Base-by-base conservation (phyloP, 2,329 filamentous ascomycete genomes). In the Botrytis medusae region DNA sequence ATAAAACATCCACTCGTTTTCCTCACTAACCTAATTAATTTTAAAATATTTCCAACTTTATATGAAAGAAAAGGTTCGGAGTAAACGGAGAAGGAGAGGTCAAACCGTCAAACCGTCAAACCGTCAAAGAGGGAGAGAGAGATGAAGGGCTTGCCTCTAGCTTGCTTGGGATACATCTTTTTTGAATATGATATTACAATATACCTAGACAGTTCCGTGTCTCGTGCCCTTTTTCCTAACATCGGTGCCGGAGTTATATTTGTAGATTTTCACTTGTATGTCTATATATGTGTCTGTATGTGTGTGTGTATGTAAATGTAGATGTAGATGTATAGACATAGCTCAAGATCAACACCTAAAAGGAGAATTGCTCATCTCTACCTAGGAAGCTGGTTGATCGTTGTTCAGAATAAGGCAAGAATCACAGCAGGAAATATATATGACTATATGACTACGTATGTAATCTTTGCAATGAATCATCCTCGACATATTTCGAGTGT, bases 171-270 rank as follows among this genome's bases (percentile, higher is more conserved):
- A 54, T 29, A 8, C 4, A 29, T 54, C n/a, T 42, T 10, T 42
- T 10, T 32, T 7, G 4, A 25, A 51, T n/a, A 12, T 64, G 61
- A 32, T 46, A 62, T 57, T 29, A 29, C 51, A n/a, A 10, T 22
- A 32, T 32, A 54, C 48, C 48, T n/a, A 54, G 48, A n/a, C 14
- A 32, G 61, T 44, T 63, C 37, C 25, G 40, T 63, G 61, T 63
- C 61, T 63, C n/a, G 61, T 64, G 40, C 62, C 62, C 46, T 46
- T 46, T 62, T 46, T 32, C 42, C 42, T 32, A 64, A 46, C 34
- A 34, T 46, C 37, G 62, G 62, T 34, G 20, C 9, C n/a, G 40
- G 40, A 34, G 18, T 51, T 1, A 1, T n/a, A 37, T 37, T 8
- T n/a, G 34, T 65, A 48, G 25, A n/a, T 65, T 16, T 51, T 48